Base-by-base conservation (phyloP, 164 flowering plant species). In the Echeveria elegans region DNA sequence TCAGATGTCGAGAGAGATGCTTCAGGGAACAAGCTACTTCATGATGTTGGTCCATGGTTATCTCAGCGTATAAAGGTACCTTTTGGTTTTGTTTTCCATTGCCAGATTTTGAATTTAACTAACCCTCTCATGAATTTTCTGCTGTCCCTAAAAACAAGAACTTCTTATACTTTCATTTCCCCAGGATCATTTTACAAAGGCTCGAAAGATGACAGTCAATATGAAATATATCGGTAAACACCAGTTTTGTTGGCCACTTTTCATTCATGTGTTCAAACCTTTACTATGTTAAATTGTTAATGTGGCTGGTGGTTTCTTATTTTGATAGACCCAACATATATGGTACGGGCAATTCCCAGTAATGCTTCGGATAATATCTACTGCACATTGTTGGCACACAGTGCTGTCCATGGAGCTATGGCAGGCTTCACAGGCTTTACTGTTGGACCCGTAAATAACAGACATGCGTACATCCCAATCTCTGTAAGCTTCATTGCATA, bases 1-100 rank as follows among this genome's bases (percentile, higher is more conserved):
- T 75, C 82, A 62, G 61, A 26, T 68, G 76, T 50, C 38, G 77
- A 76, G 72, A 77, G 77, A 79, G 97, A 90, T 79, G 94, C 90
- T 56, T 90, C 92, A 36, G 97, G 94, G 68, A 90, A 90, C 75
- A 81, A 75, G 75, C 77, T 85, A 53, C 94, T 90, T 56, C 61
- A 26, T 29, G 97, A 90, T 80, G 81, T 82, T 76, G 97, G 97
- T 59, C 83, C 69, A 23, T 90, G 97, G 97, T 64, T 90, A 64
- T 75, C 92, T 64, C 81, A 86, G 48, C 76, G 80, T 69, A 82
- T 90, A 45, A 88, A 88, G 90, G 97, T 90, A 62, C 45, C 41
- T 34, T 36, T 63, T 36, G 15, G 10, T 34, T 63, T 36, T 32
- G 15, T 63, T 36, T 24, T 63, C 34, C 15, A 9, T 10, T 63